Percentiles rank a stretch among this genome's conserved stretches.
Evolutionary conservation across 306 rosid genomes (phyloP).

Genomic region (Coriaria nepalensis): DNA sequence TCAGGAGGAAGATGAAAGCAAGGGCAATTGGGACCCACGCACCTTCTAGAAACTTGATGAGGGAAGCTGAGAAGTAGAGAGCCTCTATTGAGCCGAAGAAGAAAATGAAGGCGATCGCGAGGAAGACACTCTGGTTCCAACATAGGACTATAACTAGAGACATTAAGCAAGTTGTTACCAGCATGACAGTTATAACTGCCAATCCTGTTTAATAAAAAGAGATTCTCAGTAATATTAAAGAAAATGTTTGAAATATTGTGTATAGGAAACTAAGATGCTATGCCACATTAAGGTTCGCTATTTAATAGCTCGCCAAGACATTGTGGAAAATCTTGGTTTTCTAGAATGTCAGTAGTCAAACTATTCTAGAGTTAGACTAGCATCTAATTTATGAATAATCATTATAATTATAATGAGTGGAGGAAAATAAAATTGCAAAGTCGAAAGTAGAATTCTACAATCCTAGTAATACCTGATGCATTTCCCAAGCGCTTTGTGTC

Average conservation of each 20-base stretch:
- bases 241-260: too few relatives aligned
- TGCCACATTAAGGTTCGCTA: too few relatives aligned
- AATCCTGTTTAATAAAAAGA: conserved; percentile 47
- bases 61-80: conserved; percentile 88
- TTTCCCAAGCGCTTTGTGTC: conserved; percentile 74
- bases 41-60: conserved; percentile 73
- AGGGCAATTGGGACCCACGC: conserved; percentile 85
- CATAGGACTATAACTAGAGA: conserved; percentile 76
- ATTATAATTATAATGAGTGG: background rate
- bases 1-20: conserved; percentile 30
- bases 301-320: too few relatives aligned
- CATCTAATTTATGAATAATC: too few relatives aligned
- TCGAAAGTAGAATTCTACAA: conserved; percentile 1
- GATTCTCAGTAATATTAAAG: background rate
- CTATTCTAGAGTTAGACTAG: too few relatives aligned
- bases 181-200: conserved; percentile 92
- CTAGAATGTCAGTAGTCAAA: too few relatives aligned
- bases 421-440: background rate
- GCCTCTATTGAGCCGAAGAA: conserved; percentile 74
- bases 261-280: too few relatives aligned
- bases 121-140: conserved; percentile 56
- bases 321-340: too few relatives aligned
- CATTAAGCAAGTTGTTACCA: conserved; percentile 96
- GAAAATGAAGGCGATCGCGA: conserved; percentile 52
- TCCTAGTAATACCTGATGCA: conserved; percentile 64